Evolutionary conservation across 352 stramenopile species (phyloP).

Genomic region (Globisporangium perplexum): DNA sequence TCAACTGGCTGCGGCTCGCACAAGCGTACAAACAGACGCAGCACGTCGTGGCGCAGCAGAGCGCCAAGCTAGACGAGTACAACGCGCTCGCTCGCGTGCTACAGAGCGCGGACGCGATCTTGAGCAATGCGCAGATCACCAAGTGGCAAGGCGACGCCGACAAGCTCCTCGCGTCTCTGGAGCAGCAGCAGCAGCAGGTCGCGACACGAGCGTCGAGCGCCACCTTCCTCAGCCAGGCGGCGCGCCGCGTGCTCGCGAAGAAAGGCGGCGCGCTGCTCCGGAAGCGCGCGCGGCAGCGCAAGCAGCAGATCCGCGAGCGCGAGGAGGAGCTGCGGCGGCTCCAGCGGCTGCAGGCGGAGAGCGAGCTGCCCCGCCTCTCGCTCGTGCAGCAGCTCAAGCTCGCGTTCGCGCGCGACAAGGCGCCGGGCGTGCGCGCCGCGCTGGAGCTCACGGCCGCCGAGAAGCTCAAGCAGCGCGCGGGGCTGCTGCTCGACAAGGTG

Average conservation of each 20-base stretch:
- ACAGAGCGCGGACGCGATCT: slow-evolving; percentile 31
- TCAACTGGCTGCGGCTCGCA: slow-evolving; percentile 42
- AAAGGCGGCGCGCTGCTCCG: slow-evolving; percentile 39
- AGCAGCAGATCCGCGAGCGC: slow-evolving; percentile 43
- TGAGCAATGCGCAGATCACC: slow-evolving; percentile 48
- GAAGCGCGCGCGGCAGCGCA: slow-evolving; percentile 28
- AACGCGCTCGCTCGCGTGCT: slow-evolving; percentile 46
- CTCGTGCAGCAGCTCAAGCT: slow-evolving; percentile 43
- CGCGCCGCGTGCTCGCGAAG: slow-evolving; percentile 36
- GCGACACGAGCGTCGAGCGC: neutral
- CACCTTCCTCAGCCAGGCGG: slow-evolving; percentile 19
- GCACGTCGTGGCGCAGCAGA: slow-evolving; percentile 31
- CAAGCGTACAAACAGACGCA: slow-evolving; percentile 46
- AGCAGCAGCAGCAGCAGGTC: slow-evolving; percentile 3
- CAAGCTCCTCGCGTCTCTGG: slow-evolving; percentile 23
- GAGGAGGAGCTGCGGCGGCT: slow-evolving; percentile 46
- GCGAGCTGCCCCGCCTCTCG: slow-evolving; percentile 29
- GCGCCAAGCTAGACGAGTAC: slow-evolving; percentile 56
- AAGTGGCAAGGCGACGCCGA: slow-evolving; percentile 43
- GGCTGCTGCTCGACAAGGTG: slow-evolving; percentile 37
- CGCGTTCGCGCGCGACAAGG: slow-evolving; percentile 37
- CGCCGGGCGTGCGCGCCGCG: slow-evolving; percentile 40
- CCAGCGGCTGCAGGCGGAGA: slow-evolving; percentile 31
- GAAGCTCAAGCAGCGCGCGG: slow-evolving; percentile 29
- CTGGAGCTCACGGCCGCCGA: slow-evolving; percentile 56